These are phyloP conservation scores for Xylaria curta DNA, from an alignment of 495 filamentous ascomycete genomes.

Conservation along the genomic window DNA sequence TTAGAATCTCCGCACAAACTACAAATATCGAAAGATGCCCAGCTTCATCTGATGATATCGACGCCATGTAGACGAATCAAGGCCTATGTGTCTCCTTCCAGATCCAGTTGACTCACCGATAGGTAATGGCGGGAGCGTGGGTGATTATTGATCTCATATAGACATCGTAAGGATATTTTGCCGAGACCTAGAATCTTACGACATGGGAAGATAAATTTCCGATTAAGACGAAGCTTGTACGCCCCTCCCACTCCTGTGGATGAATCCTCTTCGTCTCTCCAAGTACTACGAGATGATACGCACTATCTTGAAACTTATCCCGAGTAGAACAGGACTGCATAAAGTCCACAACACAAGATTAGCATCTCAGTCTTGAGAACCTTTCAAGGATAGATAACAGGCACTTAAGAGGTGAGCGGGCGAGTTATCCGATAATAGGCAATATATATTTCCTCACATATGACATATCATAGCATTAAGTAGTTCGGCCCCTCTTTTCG, in stretches of 20 bases:
- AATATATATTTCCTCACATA: not conserved
- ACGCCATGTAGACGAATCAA: not conserved
- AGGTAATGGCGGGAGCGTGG: not conserved
- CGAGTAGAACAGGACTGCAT: not conserved
- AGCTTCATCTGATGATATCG: not conserved
- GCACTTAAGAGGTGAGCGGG: not conserved
- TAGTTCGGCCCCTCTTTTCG: not conserved
- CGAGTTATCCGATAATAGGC: not conserved
- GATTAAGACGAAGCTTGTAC: not conserved
- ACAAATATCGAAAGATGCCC: not conserved
- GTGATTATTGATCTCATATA: not conserved
- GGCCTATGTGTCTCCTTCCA: constrained; percentile 19
- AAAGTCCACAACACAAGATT: not conserved
- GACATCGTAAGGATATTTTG: not conserved
- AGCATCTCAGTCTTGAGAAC: not conserved
- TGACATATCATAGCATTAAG: not conserved
- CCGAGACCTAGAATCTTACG: not conserved
- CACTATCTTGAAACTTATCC: too few species aligned
- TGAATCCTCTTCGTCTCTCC: not conserved
- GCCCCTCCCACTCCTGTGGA: too few species aligned
- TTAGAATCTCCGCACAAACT: not conserved
- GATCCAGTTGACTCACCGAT: constrained; percentile 14
- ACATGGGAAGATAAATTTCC: not conserved
- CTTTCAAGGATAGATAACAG: not conserved
- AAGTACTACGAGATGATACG: not conserved